Base-by-base conservation (phyloP, 805 yeast genomes). In the Maudiozyma serrabonitensis region DNA sequence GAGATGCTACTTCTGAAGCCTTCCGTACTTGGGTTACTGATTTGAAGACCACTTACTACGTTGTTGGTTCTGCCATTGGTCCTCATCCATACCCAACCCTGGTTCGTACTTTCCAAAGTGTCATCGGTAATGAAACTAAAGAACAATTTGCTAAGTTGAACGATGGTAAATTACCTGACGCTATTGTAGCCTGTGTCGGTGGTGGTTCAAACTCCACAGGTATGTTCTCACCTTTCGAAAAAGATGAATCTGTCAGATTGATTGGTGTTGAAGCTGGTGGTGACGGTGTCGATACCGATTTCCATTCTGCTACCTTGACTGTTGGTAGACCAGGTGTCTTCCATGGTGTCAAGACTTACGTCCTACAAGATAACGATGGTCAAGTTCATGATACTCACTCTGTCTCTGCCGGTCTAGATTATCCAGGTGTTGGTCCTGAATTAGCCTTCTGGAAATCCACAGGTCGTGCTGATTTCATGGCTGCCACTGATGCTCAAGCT, bases 351-450 rank as follows among this genome's bases (percentile, higher is more conserved):
- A 86, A 78, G 69, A 91, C 99, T 4, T 93, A 84, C 60, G 95
- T 93, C 37, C 76, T 93, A 64, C 99, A 93, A 72, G 87, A 84
- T 61, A 60, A 66, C 16, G 98, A 93, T 66, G 99, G 99, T 47
- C 99, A 93, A 73, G 87, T 93, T 52, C 95, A 85, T 57, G 99
- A 93, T 64, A 93, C 99, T 11, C 98, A 93, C 68, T 91, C 98
- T 21, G 95, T 93, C 38, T 87, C 96, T 55, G 99, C 99, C 39
- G 99, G 99, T 57, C 76, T 93, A 61, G 99, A 93, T 70, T 93
- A 93, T 67, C 99, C 99, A 25, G 99, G 97, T 70, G 99, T 93
- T 44, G 99, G 99, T 43, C 99, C 99, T 32, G 98, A 93, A 71
- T 76, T 93, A 58, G 95, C 98, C 2, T 80, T 76, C 66, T 93